Percentiles rank a stretch among this genome's conserved stretches.
phyloP scores from a whole-genome alignment of 163 green algal species.

The Scenedesmus sp. region DNA sequence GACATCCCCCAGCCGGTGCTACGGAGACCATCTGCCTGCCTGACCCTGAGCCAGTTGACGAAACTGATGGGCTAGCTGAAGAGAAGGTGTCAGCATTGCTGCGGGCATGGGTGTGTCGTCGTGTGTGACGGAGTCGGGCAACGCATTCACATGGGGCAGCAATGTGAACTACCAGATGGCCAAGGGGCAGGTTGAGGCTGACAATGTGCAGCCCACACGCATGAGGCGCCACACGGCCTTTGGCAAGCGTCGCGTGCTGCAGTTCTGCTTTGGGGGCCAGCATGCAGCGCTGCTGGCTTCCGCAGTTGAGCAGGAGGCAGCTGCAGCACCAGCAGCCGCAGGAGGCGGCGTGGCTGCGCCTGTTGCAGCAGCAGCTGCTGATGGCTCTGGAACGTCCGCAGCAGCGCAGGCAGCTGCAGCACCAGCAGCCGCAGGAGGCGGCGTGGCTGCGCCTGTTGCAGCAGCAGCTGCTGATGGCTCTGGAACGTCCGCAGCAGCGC shows the following conservation, averaged over 20 bases:
- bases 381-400: not conserved
- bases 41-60: slow-evolving; percentile 70
- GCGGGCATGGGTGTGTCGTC: slow-evolving; percentile 68
- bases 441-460: slow-evolving; percentile 12
- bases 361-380: slow-evolving; percentile 31
- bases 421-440: not conserved
- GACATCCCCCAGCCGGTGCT: slow-evolving; percentile 60
- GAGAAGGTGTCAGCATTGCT: slow-evolving; percentile 58
- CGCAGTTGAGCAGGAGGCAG: slow-evolving; percentile 23
- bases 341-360: not conserved
- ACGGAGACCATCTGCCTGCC: slow-evolving; percentile 66
- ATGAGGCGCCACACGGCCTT: slow-evolving; percentile 73
- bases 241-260: slow-evolving; percentile 65
- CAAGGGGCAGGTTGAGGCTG: slow-evolving; percentile 84
- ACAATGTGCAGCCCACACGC: slow-evolving; percentile 63
- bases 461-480: slow-evolving; percentile 19
- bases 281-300: slow-evolving; percentile 79
- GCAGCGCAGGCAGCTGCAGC: not conserved
- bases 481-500: not conserved
- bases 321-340: slow-evolving; percentile 4
- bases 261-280: slow-evolving; percentile 84
- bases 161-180: slow-evolving; percentile 88
- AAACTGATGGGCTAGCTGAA: slow-evolving; percentile 68
- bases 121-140: slow-evolving; percentile 54
- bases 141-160: slow-evolving; percentile 83